Conservation (phyloP, 208 protist genomes). For the Porcisia deanei region DNA sequence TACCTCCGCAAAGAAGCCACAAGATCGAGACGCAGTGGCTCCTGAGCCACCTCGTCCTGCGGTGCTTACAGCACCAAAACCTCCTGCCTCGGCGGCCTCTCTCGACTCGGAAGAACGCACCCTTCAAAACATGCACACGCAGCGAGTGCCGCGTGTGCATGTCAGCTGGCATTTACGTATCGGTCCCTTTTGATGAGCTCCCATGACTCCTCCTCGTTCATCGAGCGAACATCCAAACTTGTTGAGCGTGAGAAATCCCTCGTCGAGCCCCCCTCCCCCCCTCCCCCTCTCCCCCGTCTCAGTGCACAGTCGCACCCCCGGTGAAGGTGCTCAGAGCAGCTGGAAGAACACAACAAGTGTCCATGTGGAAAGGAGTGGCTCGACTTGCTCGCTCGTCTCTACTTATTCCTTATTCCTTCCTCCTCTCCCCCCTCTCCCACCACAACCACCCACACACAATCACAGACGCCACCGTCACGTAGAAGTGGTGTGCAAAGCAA, state of each 20-base stretch:
- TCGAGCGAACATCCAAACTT: background rate
- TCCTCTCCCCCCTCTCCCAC: background rate
- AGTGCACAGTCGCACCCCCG: too few species aligned
- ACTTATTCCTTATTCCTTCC: background rate
- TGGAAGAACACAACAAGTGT: background rate
- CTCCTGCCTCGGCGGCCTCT: constrained; percentile 14
- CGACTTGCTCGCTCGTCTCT: background rate
- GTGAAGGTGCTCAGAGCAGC: too few species aligned
- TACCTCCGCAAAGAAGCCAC: constrained; percentile 15
- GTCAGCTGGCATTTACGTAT: constrained; percentile 18
- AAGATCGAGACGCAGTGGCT: constrained; percentile 39
- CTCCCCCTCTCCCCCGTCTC: too few species aligned
- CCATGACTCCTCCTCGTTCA: background rate
- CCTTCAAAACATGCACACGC: constrained; percentile 25
- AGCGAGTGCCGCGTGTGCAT: constrained; percentile 36
- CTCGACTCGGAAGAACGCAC: constrained; percentile 10
- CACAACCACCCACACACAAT: background rate
- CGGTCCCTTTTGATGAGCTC: background rate
- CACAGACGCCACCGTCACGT: background rate
- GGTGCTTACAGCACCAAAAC: constrained; percentile 23
- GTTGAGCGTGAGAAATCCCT: background rate
- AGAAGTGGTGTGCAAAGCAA: background rate
- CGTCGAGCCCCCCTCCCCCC: too few species aligned
- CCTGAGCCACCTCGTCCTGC: constrained; percentile 18
- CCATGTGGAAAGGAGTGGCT: background rate